Base-by-base conservation (phyloP, 129 eudicot species). In the Solidago caesia region DNA sequence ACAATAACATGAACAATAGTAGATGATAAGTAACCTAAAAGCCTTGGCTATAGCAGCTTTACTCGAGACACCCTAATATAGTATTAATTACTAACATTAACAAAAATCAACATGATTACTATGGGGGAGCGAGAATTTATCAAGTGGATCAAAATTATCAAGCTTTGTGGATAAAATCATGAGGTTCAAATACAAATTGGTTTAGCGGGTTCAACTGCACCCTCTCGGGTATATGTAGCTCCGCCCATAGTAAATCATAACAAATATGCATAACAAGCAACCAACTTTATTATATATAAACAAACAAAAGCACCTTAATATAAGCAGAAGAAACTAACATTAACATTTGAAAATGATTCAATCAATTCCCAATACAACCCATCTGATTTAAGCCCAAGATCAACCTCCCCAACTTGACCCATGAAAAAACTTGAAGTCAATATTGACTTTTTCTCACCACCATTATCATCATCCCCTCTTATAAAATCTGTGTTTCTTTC, bases 391-490 rank as follows among this genome's bases (percentile, higher is more conserved):
- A 81, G 82, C 64, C 87, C 76, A 70, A 91, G 88, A 85, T 81
- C 62, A 70, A 91, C 90, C 81, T 82, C 88, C 9, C 96, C 96
- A 42, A 81, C 82, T 45, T 75, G 85, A 86, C 85, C 86, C 82
- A 91, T 70, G 75, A 86, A 76, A 45, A 88, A 71, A 68, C 71
- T 81, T 9, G 82, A 85, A 57, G 71, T 82, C 66, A 79, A 72
- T 67, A 75, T 70, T n/a, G 82, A 77, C 4, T 47, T 43, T 46
- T 60, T 61, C 64, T 82, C 79, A 29, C 64, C 84, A 68, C 58
- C 25, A 14, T 44, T n/a, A 27, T 73, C 80, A 79, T 75, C 68
- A 25, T 49, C 60, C 60, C 41, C 63, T 52, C 47, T 46, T 2
- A 68, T 51, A 79, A 60, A 73, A 85, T 81, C 64, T 79, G 60